Evolutionary conservation across 2,329 filamentous ascomycete genomes (phyloP).

Genomic region (Ustulina deusta): DNA sequence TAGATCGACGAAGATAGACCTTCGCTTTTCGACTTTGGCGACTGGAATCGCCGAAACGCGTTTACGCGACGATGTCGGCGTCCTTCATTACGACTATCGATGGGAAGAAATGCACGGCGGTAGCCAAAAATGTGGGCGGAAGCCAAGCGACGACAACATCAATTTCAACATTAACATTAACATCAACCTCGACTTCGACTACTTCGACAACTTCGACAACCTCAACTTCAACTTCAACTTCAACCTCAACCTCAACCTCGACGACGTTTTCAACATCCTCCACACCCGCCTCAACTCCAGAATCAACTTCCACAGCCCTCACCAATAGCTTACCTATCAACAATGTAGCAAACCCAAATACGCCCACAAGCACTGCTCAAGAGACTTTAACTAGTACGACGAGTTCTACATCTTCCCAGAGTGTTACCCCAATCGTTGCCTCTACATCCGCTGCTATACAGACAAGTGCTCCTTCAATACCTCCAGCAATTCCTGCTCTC

Average conservation of each 20-base stretch:
- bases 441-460: constrained; percentile 35
- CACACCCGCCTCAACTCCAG: constrained; percentile 11
- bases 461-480: constrained; percentile 30
- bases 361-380: constrained; percentile 29
- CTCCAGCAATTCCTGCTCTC: constrained; percentile 27
- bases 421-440: constrained; percentile 41
- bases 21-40: constrained; percentile 48
- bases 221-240: constrained; percentile 27
- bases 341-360: constrained; percentile 9
- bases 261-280: constrained; percentile 39
- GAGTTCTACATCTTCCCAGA: constrained; percentile 49
- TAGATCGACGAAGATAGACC: constrained; percentile 40
- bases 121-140: constrained; percentile 53
- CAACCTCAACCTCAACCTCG: constrained; percentile 21
- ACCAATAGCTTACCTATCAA: background rate
- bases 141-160: constrained; percentile 36
- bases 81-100: constrained; percentile 63
- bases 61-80: constrained; percentile 56
- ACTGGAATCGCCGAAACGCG: constrained; percentile 59
- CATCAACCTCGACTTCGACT: constrained; percentile 26
- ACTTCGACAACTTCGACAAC: constrained; percentile 27
- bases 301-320: constrained; percentile 20
- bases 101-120: constrained; percentile 66
- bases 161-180: constrained; percentile 27
- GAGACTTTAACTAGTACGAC: constrained; percentile 54